Conservation (phyloP, 768 basidiomycete genomes). For the Boletus huronensis region DNA sequence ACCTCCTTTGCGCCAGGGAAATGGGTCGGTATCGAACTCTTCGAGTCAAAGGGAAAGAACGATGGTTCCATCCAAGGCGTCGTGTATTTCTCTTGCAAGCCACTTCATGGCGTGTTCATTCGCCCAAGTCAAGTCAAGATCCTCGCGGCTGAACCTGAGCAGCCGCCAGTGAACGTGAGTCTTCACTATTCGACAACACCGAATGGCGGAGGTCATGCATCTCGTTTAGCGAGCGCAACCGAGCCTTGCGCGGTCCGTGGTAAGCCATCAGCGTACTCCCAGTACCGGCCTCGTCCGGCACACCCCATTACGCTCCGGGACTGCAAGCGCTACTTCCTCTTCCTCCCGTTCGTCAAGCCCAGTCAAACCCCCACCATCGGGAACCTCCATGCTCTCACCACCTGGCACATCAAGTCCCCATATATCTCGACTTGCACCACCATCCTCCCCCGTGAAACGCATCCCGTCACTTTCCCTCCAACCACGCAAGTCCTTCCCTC, state of each 20-base stretch:
- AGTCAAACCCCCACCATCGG: conserved; percentile 37
- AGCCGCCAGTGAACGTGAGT: conserved; percentile 26
- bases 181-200: not conserved
- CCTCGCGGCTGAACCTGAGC: conserved; percentile 36
- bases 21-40: conserved; percentile 94
- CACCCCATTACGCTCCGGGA: conserved; percentile 38
- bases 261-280: conserved; percentile 60
- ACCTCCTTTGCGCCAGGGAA: conserved; percentile 85
- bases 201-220: not conserved
- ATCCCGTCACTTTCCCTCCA: conserved; percentile 44
- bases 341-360: conserved; percentile 70
- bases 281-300: conserved; percentile 45
- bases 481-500: conserved; percentile 48
- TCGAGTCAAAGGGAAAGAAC: conserved; percentile 87
- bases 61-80: conserved; percentile 83
- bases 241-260: conserved; percentile 27
- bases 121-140: conserved; percentile 80
- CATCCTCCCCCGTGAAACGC: conserved; percentile 59
- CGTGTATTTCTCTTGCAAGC: conserved; percentile 77
- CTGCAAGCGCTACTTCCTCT: conserved; percentile 32
- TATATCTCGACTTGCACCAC: conserved; percentile 30
- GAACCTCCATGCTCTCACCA: conserved; percentile 28
- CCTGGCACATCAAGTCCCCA: conserved; percentile 27
- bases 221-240: conserved; percentile 27
- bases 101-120: conserved; percentile 83